Base-by-base conservation (phyloP, 805 yeast species). In the Millerozyma miso region DNA sequence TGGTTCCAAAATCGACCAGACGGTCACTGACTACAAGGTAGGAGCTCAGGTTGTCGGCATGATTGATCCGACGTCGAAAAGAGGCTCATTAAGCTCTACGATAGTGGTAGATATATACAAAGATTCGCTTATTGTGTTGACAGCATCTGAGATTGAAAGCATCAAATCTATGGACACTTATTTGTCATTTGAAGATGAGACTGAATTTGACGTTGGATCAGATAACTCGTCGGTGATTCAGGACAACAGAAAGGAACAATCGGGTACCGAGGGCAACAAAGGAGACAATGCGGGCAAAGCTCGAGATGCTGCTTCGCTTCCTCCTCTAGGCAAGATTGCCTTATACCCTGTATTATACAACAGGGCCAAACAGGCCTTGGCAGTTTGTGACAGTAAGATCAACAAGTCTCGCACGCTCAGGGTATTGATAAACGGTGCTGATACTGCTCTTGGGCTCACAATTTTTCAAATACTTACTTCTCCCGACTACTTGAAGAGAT, bases 21-120 rank as follows among this genome's bases (percentile, higher is more conserved):
- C 53, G 16, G 48, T 47, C 3, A 45, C 48, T 19, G 52, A 39
- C 16, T 81, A 57, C 52, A 60, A 59, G 6, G 76, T 66, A 18
- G 91, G 90, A 32, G 85, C 80, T 50, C 71, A 70, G 33, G 88
- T 85, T 0, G 76, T 80, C 56, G 95, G 91, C 5, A 53, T 77
- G 37, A 73, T 69, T 40, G 71, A 71, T 53, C 85, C 83, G 37
- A 63, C 45, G 14, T 65, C 68, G 15, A 76, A 76, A 14, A 67
- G 69, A 36, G 90, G 90, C 6, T 63, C 85, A 2, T 58, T 83
- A 19, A 75, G 82, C 31, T 70, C 85, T 3, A 74, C 80, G 35
- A 67, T 84, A 8, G 54, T 79, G 16, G 58, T 84, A 3, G 75
- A 80, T 45, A 81, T 85, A 13, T 53, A 55, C 8, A 55, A 63